These are phyloP conservation scores for Suillus brevipes DNA, from an alignment of 768 basidiomycete genomes.

Conservation along the genomic window DNA sequence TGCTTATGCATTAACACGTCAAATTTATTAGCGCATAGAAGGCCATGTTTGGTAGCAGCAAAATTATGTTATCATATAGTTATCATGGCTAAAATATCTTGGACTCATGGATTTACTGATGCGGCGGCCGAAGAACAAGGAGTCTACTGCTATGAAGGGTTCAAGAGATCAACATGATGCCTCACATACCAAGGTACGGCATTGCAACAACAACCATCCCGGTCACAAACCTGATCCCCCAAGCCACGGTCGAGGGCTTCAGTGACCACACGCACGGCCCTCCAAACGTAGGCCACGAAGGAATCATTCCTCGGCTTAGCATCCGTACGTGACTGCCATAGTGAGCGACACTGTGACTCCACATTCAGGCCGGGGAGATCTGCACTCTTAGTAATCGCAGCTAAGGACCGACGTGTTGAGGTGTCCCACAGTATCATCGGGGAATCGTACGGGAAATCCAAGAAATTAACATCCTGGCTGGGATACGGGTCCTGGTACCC, in stretches of 20 bases:
- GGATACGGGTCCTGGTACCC: background rate
- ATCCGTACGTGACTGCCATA: background rate
- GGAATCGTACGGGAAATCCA: background rate
- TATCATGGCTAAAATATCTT: too few relatives aligned
- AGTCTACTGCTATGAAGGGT: conserved; percentile 5
- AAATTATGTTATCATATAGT: too few relatives aligned
- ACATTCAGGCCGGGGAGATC: background rate
- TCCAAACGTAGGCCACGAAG: background rate
- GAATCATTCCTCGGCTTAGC: background rate
- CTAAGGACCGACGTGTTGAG: background rate
- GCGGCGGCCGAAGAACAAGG: background rate
- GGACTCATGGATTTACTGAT: too few relatives aligned
- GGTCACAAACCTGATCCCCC: background rate
- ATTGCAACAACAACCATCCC: conserved; percentile 1
- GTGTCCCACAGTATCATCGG: background rate
- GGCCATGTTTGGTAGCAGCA: too few relatives aligned
- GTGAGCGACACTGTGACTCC: background rate
- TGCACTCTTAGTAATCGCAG: background rate
- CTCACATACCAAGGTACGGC: background rate
- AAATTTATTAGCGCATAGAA: too few relatives aligned
- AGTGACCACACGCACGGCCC: background rate
- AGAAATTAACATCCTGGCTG: background rate
- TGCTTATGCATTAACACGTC: too few relatives aligned
- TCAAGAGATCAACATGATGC: background rate
- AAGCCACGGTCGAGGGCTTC: background rate